These are phyloP conservation scores for Haplosporangium sp. DNA, from an alignment of 371 early-diverging fungal species.

Conservation along the genomic window DNA sequence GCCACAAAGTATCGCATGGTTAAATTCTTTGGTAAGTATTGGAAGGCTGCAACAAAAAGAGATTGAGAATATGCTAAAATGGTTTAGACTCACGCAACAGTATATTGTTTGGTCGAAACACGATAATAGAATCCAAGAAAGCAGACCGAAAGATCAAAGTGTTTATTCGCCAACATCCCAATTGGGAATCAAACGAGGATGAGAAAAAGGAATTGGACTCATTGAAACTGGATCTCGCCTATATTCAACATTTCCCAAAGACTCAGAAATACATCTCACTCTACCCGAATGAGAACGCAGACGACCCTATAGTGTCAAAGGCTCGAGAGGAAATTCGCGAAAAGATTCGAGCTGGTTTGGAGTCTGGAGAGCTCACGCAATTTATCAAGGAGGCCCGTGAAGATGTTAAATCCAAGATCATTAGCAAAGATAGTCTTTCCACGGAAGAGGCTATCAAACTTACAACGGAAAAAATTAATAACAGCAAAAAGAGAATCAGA, in stretches of 20 bases:
- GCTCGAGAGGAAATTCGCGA: slow-evolving; percentile 41
- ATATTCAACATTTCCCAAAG: slow-evolving; percentile 52
- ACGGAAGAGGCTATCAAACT: slow-evolving; percentile 29
- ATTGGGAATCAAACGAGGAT: slow-evolving; percentile 33
- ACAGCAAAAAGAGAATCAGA: slow-evolving; percentile 33
- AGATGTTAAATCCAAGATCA: slow-evolving; percentile 42
- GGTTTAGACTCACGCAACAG: too few relatives aligned
- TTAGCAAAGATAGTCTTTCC: slow-evolving; percentile 24
- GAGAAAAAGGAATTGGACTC: slow-evolving; percentile 34
- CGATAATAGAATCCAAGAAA: slow-evolving; percentile 44
- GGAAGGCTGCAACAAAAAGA: not conserved
- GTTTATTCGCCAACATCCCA: slow-evolving; percentile 38
- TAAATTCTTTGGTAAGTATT: slow-evolving; percentile 51
- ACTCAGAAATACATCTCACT: slow-evolving; percentile 51
- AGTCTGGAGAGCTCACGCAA: slow-evolving; percentile 28
- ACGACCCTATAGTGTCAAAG: slow-evolving; percentile 18
- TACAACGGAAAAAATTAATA: slow-evolving; percentile 35
- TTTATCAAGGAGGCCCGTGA: slow-evolving; percentile 31
- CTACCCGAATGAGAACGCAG: slow-evolving; percentile 41
- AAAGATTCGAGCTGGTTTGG: slow-evolving; percentile 30
- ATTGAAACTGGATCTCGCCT: slow-evolving; percentile 51
- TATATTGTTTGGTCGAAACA: not conserved
- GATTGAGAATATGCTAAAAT: too few relatives aligned
- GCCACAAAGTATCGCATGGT: slow-evolving; percentile 52
- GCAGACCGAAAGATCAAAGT: slow-evolving; percentile 47